Conservation (phyloP, 768 basidiomycete genomes). For the Macrolepiota fuliginosa region DNA sequence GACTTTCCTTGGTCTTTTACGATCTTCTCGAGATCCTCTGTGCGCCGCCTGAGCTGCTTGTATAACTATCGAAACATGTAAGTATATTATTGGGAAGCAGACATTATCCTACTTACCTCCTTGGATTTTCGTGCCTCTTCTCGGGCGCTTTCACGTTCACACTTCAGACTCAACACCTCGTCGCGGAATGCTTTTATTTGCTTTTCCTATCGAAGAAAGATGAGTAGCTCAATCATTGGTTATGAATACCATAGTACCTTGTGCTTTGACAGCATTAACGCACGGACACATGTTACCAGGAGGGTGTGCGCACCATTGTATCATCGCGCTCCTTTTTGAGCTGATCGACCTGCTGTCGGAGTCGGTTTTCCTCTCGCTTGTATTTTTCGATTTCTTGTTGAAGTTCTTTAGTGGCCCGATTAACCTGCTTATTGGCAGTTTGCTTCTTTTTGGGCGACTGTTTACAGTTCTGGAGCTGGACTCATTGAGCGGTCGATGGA, state of each 20-base stretch:
- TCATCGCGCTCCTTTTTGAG: neutral
- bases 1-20: neutral
- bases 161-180: neutral
- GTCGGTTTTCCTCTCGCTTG: neutral
- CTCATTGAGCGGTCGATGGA: neutral
- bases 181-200: neutral
- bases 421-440: neutral
- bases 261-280: neutral
- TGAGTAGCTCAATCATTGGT: neutral
- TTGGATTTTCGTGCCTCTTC: neutral
- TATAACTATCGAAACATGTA: neutral
- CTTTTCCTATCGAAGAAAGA: neutral
- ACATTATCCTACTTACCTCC: neutral
- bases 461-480: neutral
- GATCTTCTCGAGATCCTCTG: neutral
- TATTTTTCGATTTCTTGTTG: neutral
- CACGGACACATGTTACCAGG: neutral
- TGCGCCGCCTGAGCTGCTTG: neutral
- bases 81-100: neutral
- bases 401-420: neutral
- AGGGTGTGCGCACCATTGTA: neutral
- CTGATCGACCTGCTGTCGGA: neutral
- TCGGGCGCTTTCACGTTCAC: neutral
- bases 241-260: neutral
- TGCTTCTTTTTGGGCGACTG: neutral